Conservation (phyloP, 495 filamentous ascomycete species). For the Parachaetomium inaequale region DNA sequence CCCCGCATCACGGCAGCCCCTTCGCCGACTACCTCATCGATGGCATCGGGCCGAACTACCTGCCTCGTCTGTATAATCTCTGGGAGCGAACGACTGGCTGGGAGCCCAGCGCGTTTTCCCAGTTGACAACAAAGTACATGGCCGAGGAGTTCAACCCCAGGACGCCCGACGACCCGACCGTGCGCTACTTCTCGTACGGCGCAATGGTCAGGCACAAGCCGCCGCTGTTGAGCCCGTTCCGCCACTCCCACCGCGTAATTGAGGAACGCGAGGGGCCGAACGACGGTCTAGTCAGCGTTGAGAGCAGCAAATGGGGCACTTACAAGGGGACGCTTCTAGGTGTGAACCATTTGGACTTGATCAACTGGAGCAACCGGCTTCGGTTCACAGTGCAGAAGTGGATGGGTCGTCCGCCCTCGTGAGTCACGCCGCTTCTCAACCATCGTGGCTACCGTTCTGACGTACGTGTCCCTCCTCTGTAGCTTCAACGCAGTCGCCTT, state of each 20-base stretch:
- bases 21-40: slow-evolving; percentile 84
- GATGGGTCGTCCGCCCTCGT: slow-evolving; percentile 68
- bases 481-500: slow-evolving; percentile 96
- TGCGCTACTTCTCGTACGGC: slow-evolving; percentile 92
- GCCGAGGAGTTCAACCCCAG: slow-evolving; percentile 72
- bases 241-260: slow-evolving; percentile 68
- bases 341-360: slow-evolving; percentile 87
- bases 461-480: slow-evolving; percentile 12
- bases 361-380: slow-evolving; percentile 91
- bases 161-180: slow-evolving; percentile 67
- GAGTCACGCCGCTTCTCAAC: slow-evolving; percentile 26
- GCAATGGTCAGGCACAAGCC: slow-evolving; percentile 59
- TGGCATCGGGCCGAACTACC: slow-evolving; percentile 56
- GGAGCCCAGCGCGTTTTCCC: slow-evolving; percentile 77
- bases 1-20: slow-evolving; percentile 78
- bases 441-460: background rate
- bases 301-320: slow-evolving; percentile 80
- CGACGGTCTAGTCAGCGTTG: slow-evolving; percentile 88
- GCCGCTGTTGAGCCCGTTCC: slow-evolving; percentile 68
- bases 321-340: slow-evolving; percentile 89
- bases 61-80: slow-evolving; percentile 68
- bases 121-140: slow-evolving; percentile 84
- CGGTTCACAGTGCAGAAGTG: slow-evolving; percentile 66
- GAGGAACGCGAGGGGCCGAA: slow-evolving; percentile 72
- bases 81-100: slow-evolving; percentile 61